Conservation (phyloP, 1,284 basidiomycete species). For the Ganoderma boninense region DNA sequence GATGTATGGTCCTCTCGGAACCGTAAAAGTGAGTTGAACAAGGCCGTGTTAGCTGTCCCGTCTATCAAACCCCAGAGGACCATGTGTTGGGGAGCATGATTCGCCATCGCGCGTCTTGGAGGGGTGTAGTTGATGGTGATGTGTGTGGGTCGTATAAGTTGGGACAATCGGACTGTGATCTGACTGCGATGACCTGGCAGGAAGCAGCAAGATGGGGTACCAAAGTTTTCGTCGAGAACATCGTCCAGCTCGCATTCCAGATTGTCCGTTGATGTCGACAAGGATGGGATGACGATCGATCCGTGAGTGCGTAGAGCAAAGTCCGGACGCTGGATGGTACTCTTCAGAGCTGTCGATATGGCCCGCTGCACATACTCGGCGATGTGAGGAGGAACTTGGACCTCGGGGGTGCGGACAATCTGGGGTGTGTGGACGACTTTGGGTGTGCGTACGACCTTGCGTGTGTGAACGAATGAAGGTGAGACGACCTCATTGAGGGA, state of each 20-base stretch:
- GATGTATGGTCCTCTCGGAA: neutral
- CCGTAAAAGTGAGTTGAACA: neutral
- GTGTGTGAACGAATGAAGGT: no score
- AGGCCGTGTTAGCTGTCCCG: neutral
- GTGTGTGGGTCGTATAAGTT: neutral
- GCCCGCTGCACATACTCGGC: no score
- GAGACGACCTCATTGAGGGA: no score
- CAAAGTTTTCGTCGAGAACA: neutral
- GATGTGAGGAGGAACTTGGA: no score
- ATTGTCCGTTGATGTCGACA: no score
- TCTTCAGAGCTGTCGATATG: no score
- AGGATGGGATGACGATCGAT: no score
- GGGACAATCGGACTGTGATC: neutral
- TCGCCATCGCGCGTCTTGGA: neutral
- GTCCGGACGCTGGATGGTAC: no score
- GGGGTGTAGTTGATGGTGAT: neutral
- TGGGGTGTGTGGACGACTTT: no score
- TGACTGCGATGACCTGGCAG: neutral
- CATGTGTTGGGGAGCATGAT: neutral
- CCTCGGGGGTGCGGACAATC: no score
- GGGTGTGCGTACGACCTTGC: no score
- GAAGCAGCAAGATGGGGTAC: neutral
- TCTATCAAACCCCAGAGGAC: neutral
- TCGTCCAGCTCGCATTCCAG: neutral
- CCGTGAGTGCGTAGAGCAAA: no score